phyloP scores from a whole-genome alignment of 768 basidiomycete species.

The Leccinum uliginosum region DNA sequence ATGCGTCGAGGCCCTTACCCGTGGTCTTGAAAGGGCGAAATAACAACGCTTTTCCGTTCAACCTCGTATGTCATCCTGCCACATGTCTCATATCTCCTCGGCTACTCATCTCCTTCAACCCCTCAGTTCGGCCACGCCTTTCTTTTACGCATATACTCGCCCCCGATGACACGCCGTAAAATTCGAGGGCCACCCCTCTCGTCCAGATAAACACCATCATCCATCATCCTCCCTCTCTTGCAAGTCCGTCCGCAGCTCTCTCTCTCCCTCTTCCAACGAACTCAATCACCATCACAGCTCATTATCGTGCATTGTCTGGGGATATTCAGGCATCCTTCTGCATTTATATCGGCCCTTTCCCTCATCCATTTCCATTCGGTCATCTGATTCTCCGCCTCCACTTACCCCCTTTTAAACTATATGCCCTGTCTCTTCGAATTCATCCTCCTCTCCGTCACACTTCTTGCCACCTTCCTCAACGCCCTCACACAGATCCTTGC shows the following conservation, averaged over 20 bases:
- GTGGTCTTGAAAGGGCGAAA: conserved; percentile 63
- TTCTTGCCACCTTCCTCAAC: conserved; percentile 59
- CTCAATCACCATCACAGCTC: conserved; percentile 36
- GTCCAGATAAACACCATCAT: conserved; percentile 78
- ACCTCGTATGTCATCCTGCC: conserved; percentile 49
- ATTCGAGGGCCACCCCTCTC: conserved; percentile 43
- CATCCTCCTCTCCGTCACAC: conserved; percentile 49
- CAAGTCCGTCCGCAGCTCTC: conserved; percentile 43
- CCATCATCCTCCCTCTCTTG: conserved; percentile 66
- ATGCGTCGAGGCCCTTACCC: conserved; percentile 60
- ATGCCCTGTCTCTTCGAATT: conserved; percentile 73
- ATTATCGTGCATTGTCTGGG: conserved; percentile 63
- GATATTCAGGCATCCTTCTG: conserved; percentile 65
- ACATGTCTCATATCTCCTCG: not conserved
- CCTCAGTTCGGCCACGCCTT: conserved; percentile 74
- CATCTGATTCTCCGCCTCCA: conserved; percentile 41
- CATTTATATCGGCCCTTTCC: conserved; percentile 53
- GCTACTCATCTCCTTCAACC: not conserved
- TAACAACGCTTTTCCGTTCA: conserved; percentile 60
- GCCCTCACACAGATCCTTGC: conserved; percentile 62
- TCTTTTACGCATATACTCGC: conserved; percentile 68
- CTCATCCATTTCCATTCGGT: conserved; percentile 67
- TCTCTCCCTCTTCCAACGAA: not conserved
- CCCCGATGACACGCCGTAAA: conserved; percentile 50
- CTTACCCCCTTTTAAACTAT: conserved; percentile 71